Evolutionary conservation across 352 stramenopile species (phyloP).

Genomic region (Pythium graminicola): DNA sequence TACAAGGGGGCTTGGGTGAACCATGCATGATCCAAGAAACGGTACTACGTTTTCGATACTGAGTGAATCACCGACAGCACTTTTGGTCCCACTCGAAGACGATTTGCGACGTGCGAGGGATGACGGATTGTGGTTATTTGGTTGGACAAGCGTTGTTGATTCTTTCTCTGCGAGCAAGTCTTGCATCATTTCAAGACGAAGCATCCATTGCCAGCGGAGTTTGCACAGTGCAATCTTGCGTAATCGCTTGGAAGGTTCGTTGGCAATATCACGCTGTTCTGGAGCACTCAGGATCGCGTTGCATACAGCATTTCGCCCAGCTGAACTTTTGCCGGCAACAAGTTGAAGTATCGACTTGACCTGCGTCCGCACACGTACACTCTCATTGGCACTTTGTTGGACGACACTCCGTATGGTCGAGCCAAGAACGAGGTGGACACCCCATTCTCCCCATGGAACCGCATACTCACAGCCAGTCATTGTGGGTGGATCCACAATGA

Average conservation of each 20-base stretch:
- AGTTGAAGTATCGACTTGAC: constrained; percentile 43
- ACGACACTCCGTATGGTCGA: constrained; percentile 71
- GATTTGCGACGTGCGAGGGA: constrained; percentile 27
- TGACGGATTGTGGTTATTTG: neutral
- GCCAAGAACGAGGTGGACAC: constrained; percentile 63
- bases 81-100: constrained; percentile 25
- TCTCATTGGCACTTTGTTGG: constrained; percentile 60
- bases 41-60: constrained; percentile 63
- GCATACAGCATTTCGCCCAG: constrained; percentile 55
- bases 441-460: constrained; percentile 77
- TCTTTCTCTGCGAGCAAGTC: constrained; percentile 33
- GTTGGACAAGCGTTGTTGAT: neutral
- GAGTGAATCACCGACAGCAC: constrained; percentile 27
- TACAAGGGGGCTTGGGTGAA: constrained; percentile 46
- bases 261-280: constrained; percentile 43
- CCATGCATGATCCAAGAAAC: constrained; percentile 59
- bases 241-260: constrained; percentile 24
- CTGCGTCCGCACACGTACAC: constrained; percentile 48
- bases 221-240: constrained; percentile 49
- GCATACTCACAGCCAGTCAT: constrained; percentile 29
- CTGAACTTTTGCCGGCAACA: constrained; percentile 35
- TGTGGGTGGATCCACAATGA: constrained; percentile 43
- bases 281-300: constrained; percentile 68
- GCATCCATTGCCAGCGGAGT: constrained; percentile 52
- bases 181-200: constrained; percentile 56